Conservation (phyloP, 2,329 filamentous ascomycete species). For the Diaporthe eres region DNA sequence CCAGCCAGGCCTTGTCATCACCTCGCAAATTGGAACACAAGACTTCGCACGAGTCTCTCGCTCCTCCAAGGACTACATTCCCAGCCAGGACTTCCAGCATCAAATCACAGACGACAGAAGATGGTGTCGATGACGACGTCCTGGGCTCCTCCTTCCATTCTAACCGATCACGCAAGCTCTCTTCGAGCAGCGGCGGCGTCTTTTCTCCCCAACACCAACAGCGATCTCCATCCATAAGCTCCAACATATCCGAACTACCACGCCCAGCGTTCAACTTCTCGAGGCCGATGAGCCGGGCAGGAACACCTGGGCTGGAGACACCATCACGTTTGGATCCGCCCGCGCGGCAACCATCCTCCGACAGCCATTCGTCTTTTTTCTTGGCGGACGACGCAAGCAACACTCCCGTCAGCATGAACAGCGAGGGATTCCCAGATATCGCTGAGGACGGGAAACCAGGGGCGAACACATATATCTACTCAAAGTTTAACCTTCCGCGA, state of each 20-base stretch:
- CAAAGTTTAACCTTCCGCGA: constrained; percentile 86
- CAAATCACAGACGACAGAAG: constrained; percentile 73
- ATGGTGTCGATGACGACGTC: constrained; percentile 77
- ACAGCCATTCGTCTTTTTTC: constrained; percentile 76
- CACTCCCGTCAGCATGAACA: constrained; percentile 80
- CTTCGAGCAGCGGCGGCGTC: constrained; percentile 72
- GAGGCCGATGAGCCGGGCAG: constrained; percentile 83
- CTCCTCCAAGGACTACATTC: constrained; percentile 49
- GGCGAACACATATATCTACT: constrained; percentile 85
- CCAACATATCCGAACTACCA: constrained; percentile 80
- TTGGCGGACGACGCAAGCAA: constrained; percentile 75
- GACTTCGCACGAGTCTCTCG: constrained; percentile 62
- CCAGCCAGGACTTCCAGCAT: constrained; percentile 71
- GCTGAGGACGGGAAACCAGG: constrained; percentile 63
- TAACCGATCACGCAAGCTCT: constrained; percentile 82
- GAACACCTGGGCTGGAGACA: constrained; percentile 60
- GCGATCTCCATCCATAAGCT: constrained; percentile 87
- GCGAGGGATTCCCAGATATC: constrained; percentile 75
- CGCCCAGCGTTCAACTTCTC: constrained; percentile 94
- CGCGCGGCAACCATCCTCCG: constrained; percentile 73
- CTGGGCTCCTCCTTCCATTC: constrained; percentile 71
- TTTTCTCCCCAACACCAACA: constrained; percentile 71
- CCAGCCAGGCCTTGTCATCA: constrained; percentile 54
- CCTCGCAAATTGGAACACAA: constrained; percentile 60
- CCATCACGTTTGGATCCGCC: constrained; percentile 63